Conservation (phyloP, 2,329 filamentous ascomycete species). For the Penicillium griseofulvum region DNA sequence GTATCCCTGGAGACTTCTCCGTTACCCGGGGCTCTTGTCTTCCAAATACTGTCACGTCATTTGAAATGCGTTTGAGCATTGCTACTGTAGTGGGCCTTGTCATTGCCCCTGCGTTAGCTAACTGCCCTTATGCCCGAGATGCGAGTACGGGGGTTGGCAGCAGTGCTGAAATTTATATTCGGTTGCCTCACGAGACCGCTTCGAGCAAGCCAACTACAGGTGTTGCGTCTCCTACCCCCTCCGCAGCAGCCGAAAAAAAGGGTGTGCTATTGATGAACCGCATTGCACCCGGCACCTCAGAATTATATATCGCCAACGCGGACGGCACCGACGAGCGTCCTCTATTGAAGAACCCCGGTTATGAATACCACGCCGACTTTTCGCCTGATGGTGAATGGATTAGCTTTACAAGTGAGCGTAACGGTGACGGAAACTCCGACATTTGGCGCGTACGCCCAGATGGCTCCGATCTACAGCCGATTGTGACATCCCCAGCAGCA, state of each 20-base stretch:
- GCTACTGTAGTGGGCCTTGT: not conserved
- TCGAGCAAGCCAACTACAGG: too few species aligned
- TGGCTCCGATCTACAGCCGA: slow-evolving; percentile 35
- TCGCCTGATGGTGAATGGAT: slow-evolving; percentile 43
- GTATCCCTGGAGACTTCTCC: too few species aligned
- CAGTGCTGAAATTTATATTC: not conserved
- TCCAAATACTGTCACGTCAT: not conserved
- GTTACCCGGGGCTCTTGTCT: not conserved
- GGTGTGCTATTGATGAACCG: slow-evolving; percentile 37
- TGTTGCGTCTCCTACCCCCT: not conserved
- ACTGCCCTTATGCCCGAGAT: slow-evolving; percentile 1
- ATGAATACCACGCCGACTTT: slow-evolving; percentile 43
- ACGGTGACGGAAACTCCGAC: slow-evolving; percentile 43
- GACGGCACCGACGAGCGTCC: slow-evolving; percentile 41
- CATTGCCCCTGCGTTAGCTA: not conserved
- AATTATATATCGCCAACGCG: slow-evolving; percentile 37
- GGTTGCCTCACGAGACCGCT: not conserved
- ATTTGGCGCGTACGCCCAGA: slow-evolving; percentile 40
- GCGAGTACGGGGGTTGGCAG: not conserved
- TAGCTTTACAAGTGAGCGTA: slow-evolving; percentile 42
- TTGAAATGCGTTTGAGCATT: not conserved
- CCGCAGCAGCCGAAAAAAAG: slow-evolving; percentile 9
- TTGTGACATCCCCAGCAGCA: slow-evolving; percentile 36
- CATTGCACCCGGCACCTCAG: slow-evolving; percentile 30
- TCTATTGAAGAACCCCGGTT: slow-evolving; percentile 32